A percentile compares a stretch with the other conserved stretches of the same genome.
These are phyloP conservation scores for Globisporangium nagaii DNA, from an alignment of 352 stramenopile species.

Conservation along the genomic window DNA sequence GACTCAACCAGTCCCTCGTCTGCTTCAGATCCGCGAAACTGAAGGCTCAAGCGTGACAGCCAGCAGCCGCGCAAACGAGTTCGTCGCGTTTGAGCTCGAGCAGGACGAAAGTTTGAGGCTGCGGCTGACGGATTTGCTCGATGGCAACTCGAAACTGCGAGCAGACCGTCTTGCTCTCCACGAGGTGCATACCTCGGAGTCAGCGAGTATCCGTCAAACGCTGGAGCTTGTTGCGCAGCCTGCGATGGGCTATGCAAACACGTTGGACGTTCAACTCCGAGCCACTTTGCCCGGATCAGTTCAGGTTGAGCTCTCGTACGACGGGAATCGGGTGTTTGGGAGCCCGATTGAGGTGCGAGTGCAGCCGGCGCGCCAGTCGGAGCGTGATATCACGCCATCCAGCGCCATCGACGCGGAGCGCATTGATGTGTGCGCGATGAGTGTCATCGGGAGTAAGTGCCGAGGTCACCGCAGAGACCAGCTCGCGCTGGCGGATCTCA, in stretches of 20 bases:
- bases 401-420: background rate
- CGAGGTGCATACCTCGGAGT: background rate
- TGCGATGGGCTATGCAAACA: background rate
- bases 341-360: constrained; percentile 4
- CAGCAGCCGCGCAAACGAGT: background rate
- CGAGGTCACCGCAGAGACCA: background rate
- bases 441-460: background rate
- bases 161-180: background rate
- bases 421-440: background rate
- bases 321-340: background rate
- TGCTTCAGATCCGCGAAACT: background rate
- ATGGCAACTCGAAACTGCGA: background rate
- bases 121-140: background rate
- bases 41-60: background rate
- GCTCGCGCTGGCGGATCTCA: background rate
- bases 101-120: background rate
- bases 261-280: background rate
- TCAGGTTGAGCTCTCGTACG: background rate
- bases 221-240: background rate
- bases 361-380: background rate
- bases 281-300: background rate
- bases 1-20: background rate
- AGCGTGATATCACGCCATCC: background rate
- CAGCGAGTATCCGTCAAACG: background rate
- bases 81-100: background rate